Percentiles rank a stretch among this genome's conserved stretches.
phyloP scores from a whole-genome alignment of 2,329 filamentous ascomycete species.

The Hypocrella siamensis region DNA sequence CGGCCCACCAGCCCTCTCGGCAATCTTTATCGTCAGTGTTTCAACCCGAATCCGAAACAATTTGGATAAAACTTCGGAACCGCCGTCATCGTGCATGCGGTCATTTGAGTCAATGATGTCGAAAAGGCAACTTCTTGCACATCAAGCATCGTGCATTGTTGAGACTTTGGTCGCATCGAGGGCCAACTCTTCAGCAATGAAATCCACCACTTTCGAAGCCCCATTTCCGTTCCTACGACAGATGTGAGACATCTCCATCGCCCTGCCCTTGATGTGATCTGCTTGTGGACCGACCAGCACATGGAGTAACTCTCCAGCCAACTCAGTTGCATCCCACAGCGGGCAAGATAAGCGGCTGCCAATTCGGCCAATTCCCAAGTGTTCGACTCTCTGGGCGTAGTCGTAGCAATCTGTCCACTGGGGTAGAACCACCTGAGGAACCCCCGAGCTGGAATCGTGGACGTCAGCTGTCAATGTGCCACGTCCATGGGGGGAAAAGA shows the following conservation, averaged over 20 bases:
- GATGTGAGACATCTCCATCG: slow-evolving; percentile 2
- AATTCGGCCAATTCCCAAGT: slow-evolving; percentile 23
- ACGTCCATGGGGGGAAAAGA: background rate
- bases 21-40: too few species aligned
- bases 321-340: slow-evolving; percentile 9
- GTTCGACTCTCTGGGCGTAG: slow-evolving; percentile 26
- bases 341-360: slow-evolving; percentile 10
- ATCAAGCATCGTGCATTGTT: too few species aligned
- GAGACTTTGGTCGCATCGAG: too few species aligned
- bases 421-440: slow-evolving; percentile 28
- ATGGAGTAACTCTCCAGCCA: slow-evolving; percentile 6
- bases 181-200: background rate
- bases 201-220: background rate
- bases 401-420: slow-evolving; percentile 31
- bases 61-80: too few species aligned
- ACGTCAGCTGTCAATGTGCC: background rate
- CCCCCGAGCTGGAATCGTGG: slow-evolving; percentile 17
- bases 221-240: slow-evolving; percentile 5
- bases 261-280: slow-evolving; percentile 4
- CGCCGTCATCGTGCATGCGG: too few species aligned
- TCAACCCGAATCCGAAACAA: too few species aligned
- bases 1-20: too few species aligned
- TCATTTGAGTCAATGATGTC: too few species aligned
- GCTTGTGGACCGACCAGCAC: slow-evolving; percentile 6
- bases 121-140: too few species aligned